These are phyloP conservation scores for Chenopodium berlandieri DNA, from an alignment of 148 eudicot genomes.

Conservation along the genomic window DNA sequence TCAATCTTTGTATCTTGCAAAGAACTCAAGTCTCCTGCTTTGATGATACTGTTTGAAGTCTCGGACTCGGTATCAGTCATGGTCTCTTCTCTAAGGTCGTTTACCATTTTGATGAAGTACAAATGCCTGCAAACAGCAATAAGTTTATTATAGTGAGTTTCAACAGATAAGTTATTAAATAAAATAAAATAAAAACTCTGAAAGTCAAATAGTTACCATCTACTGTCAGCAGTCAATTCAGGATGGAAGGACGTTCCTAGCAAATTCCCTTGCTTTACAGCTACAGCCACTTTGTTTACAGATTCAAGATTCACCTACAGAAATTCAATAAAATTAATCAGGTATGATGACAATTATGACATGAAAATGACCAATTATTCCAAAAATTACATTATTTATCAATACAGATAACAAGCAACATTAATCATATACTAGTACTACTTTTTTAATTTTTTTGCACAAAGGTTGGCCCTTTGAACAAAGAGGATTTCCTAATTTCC, in stretches of 20 bases:
- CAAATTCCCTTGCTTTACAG: conserved; percentile 83
- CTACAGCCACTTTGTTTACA: conserved; percentile 73
- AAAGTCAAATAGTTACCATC: conserved; percentile 19
- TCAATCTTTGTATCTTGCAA: conserved; percentile 40
- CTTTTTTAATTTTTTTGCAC: neutral
- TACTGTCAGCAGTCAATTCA: conserved; percentile 80
- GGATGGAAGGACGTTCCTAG: conserved; percentile 97
- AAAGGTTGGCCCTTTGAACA: neutral
- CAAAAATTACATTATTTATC: neutral
- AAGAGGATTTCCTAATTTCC: neutral
- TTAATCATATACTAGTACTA: neutral
- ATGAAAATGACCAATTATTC: neutral
- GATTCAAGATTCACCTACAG: conserved; percentile 44
- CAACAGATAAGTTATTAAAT: neutral
- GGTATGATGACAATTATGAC: neutral
- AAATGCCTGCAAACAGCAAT: conserved; percentile 58
- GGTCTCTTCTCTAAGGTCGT: conserved; percentile 40
- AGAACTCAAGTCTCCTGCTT: conserved; percentile 32
- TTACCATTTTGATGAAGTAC: conserved; percentile 80
- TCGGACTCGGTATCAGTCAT: neutral
- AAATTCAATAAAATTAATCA: neutral
- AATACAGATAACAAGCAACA: neutral
- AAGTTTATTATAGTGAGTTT: neutral
- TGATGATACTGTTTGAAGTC: conserved; percentile 40
- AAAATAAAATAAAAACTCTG: too few species aligned